A percentile compares a stretch with the other conserved stretches of the same genome.
Evolutionary conservation across 2,329 filamentous ascomycete species (phyloP).

Genomic region (Aspergillus bombycis): DNA sequence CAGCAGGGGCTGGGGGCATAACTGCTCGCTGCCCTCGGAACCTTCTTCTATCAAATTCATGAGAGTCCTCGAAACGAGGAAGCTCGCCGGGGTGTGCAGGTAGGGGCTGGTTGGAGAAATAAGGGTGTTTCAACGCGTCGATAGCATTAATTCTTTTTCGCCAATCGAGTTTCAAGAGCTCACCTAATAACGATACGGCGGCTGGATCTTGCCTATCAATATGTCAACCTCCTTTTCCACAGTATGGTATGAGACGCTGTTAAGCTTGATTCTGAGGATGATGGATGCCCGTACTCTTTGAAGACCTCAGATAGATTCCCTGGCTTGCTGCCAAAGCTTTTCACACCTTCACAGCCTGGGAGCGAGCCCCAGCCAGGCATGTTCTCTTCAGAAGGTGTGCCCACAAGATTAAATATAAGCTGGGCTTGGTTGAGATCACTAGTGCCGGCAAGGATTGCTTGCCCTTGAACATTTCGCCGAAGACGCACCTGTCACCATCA

Average conservation of each 20-base stretch:
- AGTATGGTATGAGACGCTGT: neutral
- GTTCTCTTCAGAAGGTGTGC: constrained; percentile 81
- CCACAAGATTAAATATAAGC: constrained; percentile 90
- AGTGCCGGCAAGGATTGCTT: constrained; percentile 88
- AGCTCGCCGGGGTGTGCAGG: constrained; percentile 84
- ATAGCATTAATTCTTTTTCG: constrained; percentile 85
- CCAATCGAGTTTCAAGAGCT: constrained; percentile 89
- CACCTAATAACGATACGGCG: constrained; percentile 77
- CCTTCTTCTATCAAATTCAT: constrained; percentile 92
- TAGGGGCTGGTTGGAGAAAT: constrained; percentile 78
- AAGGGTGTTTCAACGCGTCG: constrained; percentile 88
- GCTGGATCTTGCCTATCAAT: constrained; percentile 62
- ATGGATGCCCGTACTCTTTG: constrained; percentile 61
- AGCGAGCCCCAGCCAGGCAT: constrained; percentile 91
- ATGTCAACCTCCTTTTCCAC: constrained; percentile 14
- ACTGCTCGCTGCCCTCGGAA: constrained; percentile 83
- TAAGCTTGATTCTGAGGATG: neutral
- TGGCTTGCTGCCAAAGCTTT: constrained; percentile 60
- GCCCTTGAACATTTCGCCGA: constrained; percentile 94
- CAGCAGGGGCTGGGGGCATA: constrained; percentile 86
- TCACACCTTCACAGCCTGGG: constrained; percentile 77
- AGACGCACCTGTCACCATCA: constrained; percentile 73
- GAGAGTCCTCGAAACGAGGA: constrained; percentile 90
- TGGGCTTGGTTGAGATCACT: constrained; percentile 89
- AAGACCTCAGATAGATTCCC: constrained; percentile 75